Base-by-base conservation (phyloP, 495 filamentous ascomycete genomes). In the Podospora conica region DNA sequence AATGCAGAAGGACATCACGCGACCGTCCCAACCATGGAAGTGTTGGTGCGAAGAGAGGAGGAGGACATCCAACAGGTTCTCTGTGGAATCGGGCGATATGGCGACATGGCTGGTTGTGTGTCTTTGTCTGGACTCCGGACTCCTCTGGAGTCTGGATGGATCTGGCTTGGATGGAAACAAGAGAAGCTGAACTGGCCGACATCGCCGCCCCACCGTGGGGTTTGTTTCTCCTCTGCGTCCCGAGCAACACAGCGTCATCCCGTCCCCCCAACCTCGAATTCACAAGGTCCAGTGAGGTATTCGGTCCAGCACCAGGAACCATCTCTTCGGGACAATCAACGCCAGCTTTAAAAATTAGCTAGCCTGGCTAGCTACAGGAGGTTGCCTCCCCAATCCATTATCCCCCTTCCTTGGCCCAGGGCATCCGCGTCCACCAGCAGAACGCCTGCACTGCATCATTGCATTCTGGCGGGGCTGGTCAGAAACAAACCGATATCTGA, bases 361-460 rank as follows among this genome's bases (percentile, higher is more conserved):
- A n/a, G n/a, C n/a, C n/a, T n/a, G n/a, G n/a, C n/a, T n/a, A n/a
- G n/a, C n/a, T n/a, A n/a, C n/a, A n/a, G n/a, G 0, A 48, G 22
- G 55, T 4, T 22, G 3, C 24, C 25, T 27, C 11, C 18, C 23
- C 65, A 71, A 68, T 63, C 67, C 69, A 55, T 71, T 54, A 7
- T n/a, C 21, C 15, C 55, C 55, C 8, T 27, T 27, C 23, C 54
- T 23, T 10, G n/a, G n/a, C n/a, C n/a, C n/a, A n/a, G n/a, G n/a
- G n/a, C 22, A 57, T 57, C 6, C 18, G 6, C 15, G n/a, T n/a
- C n/a, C n/a, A n/a, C 33, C 40, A 8, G 40, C 40, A n/a, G 15
- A 18, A 48, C 40, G 7, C 15, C 7, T n/a, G 40, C 18, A n/a
- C n/a, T 48, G 7, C n/a, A n/a, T n/a, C n/a, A n/a, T n/a, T n/a